Base-by-base conservation (phyloP, 1,284 basidiomycete genomes). In the Leucoagaricus sp. region DNA sequence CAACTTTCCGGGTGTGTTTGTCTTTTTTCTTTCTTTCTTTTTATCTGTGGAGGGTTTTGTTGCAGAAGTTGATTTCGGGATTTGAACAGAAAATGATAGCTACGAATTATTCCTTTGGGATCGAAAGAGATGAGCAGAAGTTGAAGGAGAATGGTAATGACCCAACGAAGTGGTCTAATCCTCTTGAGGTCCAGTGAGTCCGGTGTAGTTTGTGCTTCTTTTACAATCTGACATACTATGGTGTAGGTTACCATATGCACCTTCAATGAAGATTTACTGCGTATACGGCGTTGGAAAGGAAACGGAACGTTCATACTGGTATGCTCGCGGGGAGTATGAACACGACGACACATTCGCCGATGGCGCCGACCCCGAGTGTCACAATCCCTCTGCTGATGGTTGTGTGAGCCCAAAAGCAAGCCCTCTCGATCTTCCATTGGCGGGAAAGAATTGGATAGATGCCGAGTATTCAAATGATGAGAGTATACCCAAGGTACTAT, bases 211-310 rank as follows among this genome's bases (percentile, higher is more conserved):
- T 36, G 17, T 4, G 26, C 45, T 41, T 31, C 12, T 9, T 7
- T 15, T 40, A 34, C 19, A 5, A 4, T 15, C 42, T 15, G 19
- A 10, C 17, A 36, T 31, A 17, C 3, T 4, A 28, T 21, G 9
- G 23, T 31, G 13, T 28, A 92, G 89, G 65, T 75, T 94, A n/a
- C 96, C 96, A 0, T 75, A 88, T 49, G 96, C 96, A 0, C 96
- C 96, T 0, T 91, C 87, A 1, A 92, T 98, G 88, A 95, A 91
- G 70, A 87, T 98, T 21, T 93, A 89, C 72, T 98, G 96, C 64
- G 82, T 96, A 8, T 98, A 99, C 72, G 97, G 96, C 0, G 89
- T 94, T 62, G 97, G 97, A 19, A 98, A 98, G 69, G 91, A 96
- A 64, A 99, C 97, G 0, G 97, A 98, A 86, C 81, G 89, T 40